Evolutionary conservation across 345 rosid genomes (phyloP), one percentile per base, ranked within the genome.

Genomic region (Streptanthus diversifolius): DNA sequence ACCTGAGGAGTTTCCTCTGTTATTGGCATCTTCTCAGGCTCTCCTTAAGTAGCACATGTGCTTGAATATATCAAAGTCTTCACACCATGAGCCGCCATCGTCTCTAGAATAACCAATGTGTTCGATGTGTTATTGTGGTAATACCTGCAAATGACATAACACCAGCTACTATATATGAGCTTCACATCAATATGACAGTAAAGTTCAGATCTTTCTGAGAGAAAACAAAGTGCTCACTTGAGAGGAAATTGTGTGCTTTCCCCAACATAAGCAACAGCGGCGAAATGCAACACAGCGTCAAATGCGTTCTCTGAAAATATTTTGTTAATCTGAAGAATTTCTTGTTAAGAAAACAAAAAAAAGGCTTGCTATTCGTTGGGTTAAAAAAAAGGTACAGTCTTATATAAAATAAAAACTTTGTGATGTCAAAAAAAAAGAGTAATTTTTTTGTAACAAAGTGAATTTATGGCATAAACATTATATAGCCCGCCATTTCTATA

Each of bases 191-290:
- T 41, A 5, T 27, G 13, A 32, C 2, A 15, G 45, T 29, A 7
- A 39, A 25, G 5, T 1, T 55, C 4, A 44, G 19, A 32, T 7
- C 14, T 13, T 19, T 8, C 1, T 12, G 19, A 62, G 39, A 60
- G 41, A 18, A 3, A 24, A 29, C 17, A 32, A 62, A 49, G 8
- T 55, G 1, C 77, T 77, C 75, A 82, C 88, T 81, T 81, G 5
- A 86, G 85, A 73, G 90, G 90, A 24, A 77, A 66, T 49, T 82
- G 57, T 33, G 88, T 86, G 75, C 90, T 86, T 80, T 86, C 90
- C 17, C 88, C 90, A 75, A 86, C 90, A 75, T 82, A 86, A 44
- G 90, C 90, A 82, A 86, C 85, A 60, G 90, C 86, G 0, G 90
- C 90, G 58, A 86, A 81, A 78, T 85, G 84, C 75, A 85, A 77